A percentile compares a stretch with the other conserved stretches of the same genome.
phyloP scores from a whole-genome alignment of 2,329 filamentous ascomycete genomes.

The Blumeria graminis region DNA sequence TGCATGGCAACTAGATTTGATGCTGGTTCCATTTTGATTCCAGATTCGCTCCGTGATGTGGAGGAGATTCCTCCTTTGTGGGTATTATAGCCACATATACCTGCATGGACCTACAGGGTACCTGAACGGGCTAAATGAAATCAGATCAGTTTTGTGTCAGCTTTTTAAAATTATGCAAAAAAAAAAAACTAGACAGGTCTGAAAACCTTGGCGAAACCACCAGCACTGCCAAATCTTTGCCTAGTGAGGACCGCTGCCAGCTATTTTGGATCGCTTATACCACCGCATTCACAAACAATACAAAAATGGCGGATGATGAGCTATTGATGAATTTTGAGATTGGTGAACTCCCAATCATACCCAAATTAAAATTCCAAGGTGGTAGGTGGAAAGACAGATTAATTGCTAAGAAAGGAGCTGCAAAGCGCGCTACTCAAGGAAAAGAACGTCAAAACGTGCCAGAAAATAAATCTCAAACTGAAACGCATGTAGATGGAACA shows the following conservation, averaged over 20 bases:
- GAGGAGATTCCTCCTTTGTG: no score
- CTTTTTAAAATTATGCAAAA: background rate
- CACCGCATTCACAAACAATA: background rate
- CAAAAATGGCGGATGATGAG: constrained; percentile 70
- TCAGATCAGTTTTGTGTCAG: background rate
- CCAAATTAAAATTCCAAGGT: constrained; percentile 48
- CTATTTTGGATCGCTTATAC: no score
- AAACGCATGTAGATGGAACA: constrained; percentile 8
- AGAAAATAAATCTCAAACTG: constrained; percentile 11
- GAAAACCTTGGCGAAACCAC: no score
- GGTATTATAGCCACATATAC: no score
- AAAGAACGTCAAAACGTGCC: constrained; percentile 5
- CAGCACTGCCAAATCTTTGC: no score
- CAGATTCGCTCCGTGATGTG: no score
- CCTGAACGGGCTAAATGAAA: background rate
- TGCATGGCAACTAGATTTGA: no score
- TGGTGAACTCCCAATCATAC: constrained; percentile 37
- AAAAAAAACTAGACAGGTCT: background rate
- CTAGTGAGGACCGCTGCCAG: no score
- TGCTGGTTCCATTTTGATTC: no score
- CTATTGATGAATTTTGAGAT: constrained; percentile 85
- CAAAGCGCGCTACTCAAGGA: constrained; percentile 14
- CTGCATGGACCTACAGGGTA: no score
- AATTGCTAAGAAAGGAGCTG: constrained; percentile 46
- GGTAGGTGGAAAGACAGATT: constrained; percentile 84